Percentiles rank a stretch among this genome's conserved stretches.
These are phyloP conservation scores for Coprinopsis cinerea DNA, from an alignment of 768 basidiomycete genomes.

Conservation along the genomic window DNA sequence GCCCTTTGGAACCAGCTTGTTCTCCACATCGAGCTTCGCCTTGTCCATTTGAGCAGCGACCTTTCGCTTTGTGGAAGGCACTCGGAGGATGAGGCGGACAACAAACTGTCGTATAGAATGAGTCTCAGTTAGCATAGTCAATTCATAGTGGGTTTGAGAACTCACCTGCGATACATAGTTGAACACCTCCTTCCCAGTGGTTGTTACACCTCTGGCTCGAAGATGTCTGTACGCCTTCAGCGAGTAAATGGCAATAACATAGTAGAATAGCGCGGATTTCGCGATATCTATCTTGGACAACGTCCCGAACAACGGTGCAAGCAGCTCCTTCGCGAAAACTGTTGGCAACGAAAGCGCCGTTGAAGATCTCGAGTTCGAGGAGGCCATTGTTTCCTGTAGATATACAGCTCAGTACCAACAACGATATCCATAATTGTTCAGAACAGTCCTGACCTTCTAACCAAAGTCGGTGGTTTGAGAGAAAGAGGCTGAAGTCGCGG, in stretches of 20 bases:
- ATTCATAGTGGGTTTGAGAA: background rate
- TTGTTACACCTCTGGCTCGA: conserved; percentile 51
- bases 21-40: conserved; percentile 61
- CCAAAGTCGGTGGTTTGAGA: too few species aligned
- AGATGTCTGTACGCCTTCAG: conserved; percentile 57
- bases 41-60: conserved; percentile 59
- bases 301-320: background rate
- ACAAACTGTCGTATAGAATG: conserved; percentile 13
- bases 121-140: background rate
- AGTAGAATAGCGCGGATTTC: conserved; percentile 54
- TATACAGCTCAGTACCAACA: too few species aligned
- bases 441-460: too few species aligned
- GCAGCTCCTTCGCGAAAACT: conserved; percentile 3
- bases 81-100: conserved; percentile 49
- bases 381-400: too few species aligned
- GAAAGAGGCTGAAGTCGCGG: too few species aligned
- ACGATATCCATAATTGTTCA: too few species aligned
- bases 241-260: conserved; percentile 46
- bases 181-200: conserved; percentile 47
- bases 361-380: background rate
- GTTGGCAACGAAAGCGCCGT: background rate
- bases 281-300: conserved; percentile 36
- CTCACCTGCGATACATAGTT: conserved; percentile 46
- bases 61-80: conserved; percentile 56
- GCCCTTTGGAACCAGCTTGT: conserved; percentile 60